Percentiles rank a stretch among this genome's conserved stretches.
Evolutionary conservation across 2,329 filamentous ascomycete species (phyloP).

Genomic region (Colletotrichum sp.): DNA sequence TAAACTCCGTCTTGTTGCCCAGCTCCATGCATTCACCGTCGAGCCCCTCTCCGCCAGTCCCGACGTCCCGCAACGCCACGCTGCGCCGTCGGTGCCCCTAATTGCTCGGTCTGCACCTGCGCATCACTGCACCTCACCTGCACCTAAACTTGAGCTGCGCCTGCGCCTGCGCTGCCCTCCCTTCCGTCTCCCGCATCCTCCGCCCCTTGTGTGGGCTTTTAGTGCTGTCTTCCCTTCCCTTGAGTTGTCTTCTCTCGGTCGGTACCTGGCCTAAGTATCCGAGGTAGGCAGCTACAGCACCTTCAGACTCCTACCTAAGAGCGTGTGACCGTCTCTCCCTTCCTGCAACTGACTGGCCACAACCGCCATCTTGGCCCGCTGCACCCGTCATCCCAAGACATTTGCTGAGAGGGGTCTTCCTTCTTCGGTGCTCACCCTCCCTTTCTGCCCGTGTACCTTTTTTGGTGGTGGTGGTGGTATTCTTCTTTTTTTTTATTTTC

Average conservation of each 20-base stretch:
- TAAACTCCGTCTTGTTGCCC: background rate
- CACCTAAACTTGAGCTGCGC: background rate
- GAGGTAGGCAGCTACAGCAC: background rate
- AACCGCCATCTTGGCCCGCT: background rate
- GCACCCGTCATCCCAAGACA: background rate
- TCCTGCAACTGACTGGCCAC: background rate
- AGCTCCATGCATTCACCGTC: background rate
- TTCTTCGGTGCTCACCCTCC: background rate
- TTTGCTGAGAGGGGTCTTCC: background rate
- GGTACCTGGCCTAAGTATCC: background rate
- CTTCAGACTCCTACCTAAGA: background rate
- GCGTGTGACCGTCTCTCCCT: background rate
- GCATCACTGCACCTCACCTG: background rate
- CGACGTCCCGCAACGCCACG: slow-evolving; percentile 6
- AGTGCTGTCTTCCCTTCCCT: background rate
- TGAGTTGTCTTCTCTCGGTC: background rate
- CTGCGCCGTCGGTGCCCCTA: background rate
- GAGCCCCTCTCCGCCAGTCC: slow-evolving; percentile 1
- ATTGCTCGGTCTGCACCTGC: background rate
- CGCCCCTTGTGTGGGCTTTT: background rate
- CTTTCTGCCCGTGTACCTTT: background rate
- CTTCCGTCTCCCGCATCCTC: background rate
- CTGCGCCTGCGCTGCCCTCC: background rate
- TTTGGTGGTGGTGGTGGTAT: background rate
- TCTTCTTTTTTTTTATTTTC: background rate